phyloP scores from a whole-genome alignment of 2,329 filamentous ascomycete genomes.

The Colletotrichum cordylinicola region DNA sequence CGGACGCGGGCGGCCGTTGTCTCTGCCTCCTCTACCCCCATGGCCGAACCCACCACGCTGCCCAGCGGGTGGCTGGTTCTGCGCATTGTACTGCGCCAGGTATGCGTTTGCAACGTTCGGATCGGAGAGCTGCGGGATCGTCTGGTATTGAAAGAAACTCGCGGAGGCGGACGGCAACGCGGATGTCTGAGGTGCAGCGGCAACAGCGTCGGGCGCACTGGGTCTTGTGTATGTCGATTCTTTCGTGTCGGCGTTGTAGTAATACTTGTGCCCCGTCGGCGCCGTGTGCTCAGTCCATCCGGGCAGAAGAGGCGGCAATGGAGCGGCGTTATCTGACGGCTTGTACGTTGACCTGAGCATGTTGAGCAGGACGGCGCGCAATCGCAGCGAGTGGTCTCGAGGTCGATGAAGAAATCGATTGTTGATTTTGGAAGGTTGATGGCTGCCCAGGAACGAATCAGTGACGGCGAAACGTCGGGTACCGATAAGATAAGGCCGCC shows the following conservation, averaged over 20 bases:
- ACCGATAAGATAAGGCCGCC: slow-evolving; percentile 8
- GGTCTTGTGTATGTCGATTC: slow-evolving; percentile 88
- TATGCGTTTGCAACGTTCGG: slow-evolving; percentile 66
- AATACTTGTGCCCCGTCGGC: slow-evolving; percentile 86
- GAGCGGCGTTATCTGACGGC: slow-evolving; percentile 48
- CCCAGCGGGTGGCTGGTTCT: slow-evolving; percentile 40
- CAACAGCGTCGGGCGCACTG: slow-evolving; percentile 34
- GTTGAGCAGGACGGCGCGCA: background rate
- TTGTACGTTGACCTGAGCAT: slow-evolving; percentile 85
- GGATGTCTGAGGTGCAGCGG: background rate
- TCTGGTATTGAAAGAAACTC: slow-evolving; percentile 48
- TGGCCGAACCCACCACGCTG: slow-evolving; percentile 47
- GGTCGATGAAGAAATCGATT: background rate
- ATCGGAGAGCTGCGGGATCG: slow-evolving; percentile 53
- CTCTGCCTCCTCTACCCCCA: slow-evolving; percentile 55
- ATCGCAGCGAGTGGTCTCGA: background rate
- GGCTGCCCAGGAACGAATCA: background rate
- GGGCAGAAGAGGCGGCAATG: slow-evolving; percentile 67
- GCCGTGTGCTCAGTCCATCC: slow-evolving; percentile 96
- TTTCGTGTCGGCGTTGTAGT: slow-evolving; percentile 83
- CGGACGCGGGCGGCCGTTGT: slow-evolving; percentile 57
- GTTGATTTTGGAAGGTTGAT: background rate
- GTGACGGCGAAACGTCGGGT: slow-evolving; percentile 2
- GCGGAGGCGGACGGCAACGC: slow-evolving; percentile 28
- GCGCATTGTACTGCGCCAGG: slow-evolving; percentile 57